Conservation (phyloP, 306 rosid species). For the Quercus bicolor region DNA sequence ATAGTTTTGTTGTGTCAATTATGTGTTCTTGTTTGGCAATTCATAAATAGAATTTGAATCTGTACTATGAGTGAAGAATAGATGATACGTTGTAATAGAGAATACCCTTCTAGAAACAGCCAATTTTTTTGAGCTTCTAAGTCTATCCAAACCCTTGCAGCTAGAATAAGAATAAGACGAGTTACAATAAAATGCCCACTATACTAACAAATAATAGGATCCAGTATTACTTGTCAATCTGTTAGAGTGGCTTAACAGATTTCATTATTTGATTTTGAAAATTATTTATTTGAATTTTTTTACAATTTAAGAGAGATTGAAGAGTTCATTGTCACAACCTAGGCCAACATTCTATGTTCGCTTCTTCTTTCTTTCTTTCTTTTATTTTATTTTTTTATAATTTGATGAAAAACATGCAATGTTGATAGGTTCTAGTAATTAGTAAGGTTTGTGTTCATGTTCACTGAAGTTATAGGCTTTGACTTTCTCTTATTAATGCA, state of each 20-base stretch:
- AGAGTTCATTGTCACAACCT: too few relatives aligned
- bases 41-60: neutral
- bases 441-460: neutral
- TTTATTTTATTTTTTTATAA: too few relatives aligned
- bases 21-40: neutral
- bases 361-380: too few relatives aligned
- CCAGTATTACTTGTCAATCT: neutral
- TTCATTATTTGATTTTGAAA: neutral
- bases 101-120: neutral
- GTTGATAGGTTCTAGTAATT: neutral
- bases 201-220: neutral
- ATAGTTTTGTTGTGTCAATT: neutral
- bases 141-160: neutral
- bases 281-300: neutral
- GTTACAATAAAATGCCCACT: neutral
- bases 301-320: too few relatives aligned
- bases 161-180: neutral
- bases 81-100: neutral
- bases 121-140: neutral
- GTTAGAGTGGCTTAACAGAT: neutral
- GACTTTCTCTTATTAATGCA: neutral
- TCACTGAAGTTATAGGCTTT: neutral
- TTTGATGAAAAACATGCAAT: too few relatives aligned
- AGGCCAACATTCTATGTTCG: too few relatives aligned
- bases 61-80: neutral